Evolutionary conservation across 2,329 filamentous ascomycete species (phyloP).

Genomic region (Trichophyton verrucosum): DNA sequence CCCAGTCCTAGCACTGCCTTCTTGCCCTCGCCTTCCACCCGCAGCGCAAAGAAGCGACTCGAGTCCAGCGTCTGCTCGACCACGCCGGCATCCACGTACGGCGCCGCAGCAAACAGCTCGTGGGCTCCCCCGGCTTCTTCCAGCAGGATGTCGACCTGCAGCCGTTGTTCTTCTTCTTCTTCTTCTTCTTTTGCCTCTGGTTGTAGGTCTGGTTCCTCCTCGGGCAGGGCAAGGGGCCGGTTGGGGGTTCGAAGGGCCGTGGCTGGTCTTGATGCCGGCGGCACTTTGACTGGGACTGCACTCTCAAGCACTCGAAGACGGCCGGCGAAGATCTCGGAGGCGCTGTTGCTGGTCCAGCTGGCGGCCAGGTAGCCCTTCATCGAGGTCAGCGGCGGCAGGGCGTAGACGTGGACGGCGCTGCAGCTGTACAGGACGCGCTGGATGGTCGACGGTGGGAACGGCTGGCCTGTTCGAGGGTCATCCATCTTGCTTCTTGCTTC

Average conservation of each 20-base stretch:
- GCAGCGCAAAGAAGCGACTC: conserved; percentile 70
- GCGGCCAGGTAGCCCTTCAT: conserved; percentile 69
- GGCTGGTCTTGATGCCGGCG: neutral
- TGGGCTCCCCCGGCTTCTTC: conserved; percentile 60
- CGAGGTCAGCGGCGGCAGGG: conserved; percentile 66
- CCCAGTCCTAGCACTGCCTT: conserved; percentile 74
- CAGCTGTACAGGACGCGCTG: conserved; percentile 73
- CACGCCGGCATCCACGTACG: conserved; percentile 52
- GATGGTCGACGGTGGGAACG: conserved; percentile 63
- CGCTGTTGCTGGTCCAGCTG: conserved; percentile 60
- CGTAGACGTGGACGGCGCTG: conserved; percentile 68
- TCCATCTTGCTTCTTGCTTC: conserved; percentile 33
- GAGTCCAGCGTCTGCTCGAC: conserved; percentile 72
- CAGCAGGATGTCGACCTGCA: conserved; percentile 64
- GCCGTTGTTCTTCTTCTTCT: conserved; percentile 32
- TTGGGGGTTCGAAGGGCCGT: neutral
- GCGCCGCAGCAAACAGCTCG: conserved; percentile 63
- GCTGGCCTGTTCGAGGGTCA: conserved; percentile 57
- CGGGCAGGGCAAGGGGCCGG: conserved; percentile 15
- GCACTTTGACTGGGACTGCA: conserved; percentile 35
- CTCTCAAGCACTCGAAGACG: conserved; percentile 70
- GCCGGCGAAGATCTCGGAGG: conserved; percentile 71
- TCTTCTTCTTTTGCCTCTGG: conserved; percentile 16
- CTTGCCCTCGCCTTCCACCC: conserved; percentile 63
- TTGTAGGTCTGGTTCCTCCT: too few relatives aligned